Percentiles rank a stretch among this genome's conserved stretches.
Conservation (phyloP, 1,284 basidiomycete genomes). For the Boletus semigastroideus region DNA sequence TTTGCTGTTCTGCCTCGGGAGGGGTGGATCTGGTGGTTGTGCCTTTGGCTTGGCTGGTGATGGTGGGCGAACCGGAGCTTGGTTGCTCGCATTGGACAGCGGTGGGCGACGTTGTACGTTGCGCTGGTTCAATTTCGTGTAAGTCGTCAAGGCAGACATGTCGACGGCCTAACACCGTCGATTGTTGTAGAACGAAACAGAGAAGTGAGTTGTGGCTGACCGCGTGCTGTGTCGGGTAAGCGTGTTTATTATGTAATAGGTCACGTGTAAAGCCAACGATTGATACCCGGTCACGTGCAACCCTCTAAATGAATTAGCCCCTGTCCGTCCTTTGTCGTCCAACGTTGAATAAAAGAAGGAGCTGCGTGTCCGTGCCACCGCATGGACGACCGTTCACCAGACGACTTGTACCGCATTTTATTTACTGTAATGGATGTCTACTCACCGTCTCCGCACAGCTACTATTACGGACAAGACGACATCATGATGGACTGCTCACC, state of each 20-base stretch:
- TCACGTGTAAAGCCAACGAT: conserved; percentile 34
- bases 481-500: conserved; percentile 15
- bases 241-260: conserved; percentile 32
- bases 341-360: neutral
- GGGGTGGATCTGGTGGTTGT: conserved; percentile 48
- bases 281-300: conserved; percentile 21
- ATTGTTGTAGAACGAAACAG: conserved; percentile 3
- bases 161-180: conserved; percentile 37
- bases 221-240: conserved; percentile 14
- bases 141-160: conserved; percentile 27
- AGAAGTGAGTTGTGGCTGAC: conserved; percentile 19
- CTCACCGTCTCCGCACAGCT: neutral
- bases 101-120: conserved; percentile 27
- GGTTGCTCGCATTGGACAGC: conserved; percentile 31
- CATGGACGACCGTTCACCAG: neutral
- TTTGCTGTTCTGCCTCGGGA: conserved; percentile 79
- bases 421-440: too few species aligned
- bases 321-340: conserved; percentile 11
- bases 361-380: neutral
- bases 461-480: neutral
- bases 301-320: conserved; percentile 19
- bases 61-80: conserved; percentile 12
- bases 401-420: neutral
- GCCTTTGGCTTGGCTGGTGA: conserved; percentile 34
- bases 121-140: conserved; percentile 17